Base-by-base conservation (phyloP, 176 grass and related monocot species). In the Ananas comosus region DNA sequence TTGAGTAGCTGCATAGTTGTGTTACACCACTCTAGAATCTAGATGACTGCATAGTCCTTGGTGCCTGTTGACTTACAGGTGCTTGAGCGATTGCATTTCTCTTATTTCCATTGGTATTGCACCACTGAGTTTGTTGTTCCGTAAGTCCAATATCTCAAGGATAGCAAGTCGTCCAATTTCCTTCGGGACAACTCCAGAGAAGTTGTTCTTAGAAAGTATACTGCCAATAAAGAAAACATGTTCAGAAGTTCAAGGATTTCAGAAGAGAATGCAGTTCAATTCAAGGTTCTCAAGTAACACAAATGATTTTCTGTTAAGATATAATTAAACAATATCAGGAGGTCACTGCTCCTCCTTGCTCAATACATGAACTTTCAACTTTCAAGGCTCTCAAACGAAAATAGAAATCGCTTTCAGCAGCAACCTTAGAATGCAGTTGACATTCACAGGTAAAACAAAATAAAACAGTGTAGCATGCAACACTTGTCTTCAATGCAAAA, bases 131-230 rank as follows among this genome's bases (percentile, higher is more conserved):
- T 75, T 85, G 67, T 99, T 99, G 53, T 90, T 80, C 18, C 95
- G 74, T 68, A 99, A 83, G 69, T 99, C 95, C 76, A 99, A 76
- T 54, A 99, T 59, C 73, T 99, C 95, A 81, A 99, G 59, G 75
- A 76, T 78, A 48, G 64, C 65, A 75, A 99, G 85, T 69, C 63
- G 56, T 77, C 74, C 78, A 22, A 99, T 84, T 87, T 93, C 82
- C 71, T 93, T 87, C 12, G 95, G 95, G 64, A 99, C 91, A 2
- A 51, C 21, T 61, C 95, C 95, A 57, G 69, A 75, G 75, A 99
- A 91, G 25, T 90, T 73, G 70, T 99, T 99, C 69, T 83, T 82
- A 49, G 83, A 85, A 51, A 99, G 85, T 65, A 94, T 13, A 70
- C 95, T 99, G 87, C 85, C 69, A 78, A 67, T 50, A 70, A 57